Evolutionary conservation across 2,329 filamentous ascomycete species (phyloP).

Genomic region (Pestalotiopsis sp.): DNA sequence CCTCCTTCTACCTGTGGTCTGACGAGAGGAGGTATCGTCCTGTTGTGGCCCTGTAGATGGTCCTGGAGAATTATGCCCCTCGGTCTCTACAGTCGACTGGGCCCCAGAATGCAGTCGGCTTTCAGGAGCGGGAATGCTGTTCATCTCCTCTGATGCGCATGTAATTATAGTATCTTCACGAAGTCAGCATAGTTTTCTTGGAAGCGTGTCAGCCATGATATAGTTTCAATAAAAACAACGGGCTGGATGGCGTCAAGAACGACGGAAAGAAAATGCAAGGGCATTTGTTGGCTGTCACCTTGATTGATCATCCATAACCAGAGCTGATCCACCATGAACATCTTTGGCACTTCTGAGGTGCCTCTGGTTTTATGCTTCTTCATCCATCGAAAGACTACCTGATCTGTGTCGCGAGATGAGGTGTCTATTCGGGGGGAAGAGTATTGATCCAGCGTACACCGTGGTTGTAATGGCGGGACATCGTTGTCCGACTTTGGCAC

Average conservation of each 20-base stretch:
- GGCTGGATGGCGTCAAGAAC: not conserved
- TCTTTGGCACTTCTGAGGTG: not conserved
- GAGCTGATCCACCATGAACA: conserved; percentile 10
- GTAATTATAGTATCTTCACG: not conserved
- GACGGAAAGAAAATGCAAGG: not conserved
- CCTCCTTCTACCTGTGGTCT: not conserved
- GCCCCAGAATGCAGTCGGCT: not conserved
- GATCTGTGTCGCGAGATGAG: not conserved
- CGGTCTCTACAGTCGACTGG: not conserved
- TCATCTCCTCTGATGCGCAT: not conserved
- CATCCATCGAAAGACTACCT: not conserved
- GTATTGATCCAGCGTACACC: not conserved
- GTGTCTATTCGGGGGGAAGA: not conserved
- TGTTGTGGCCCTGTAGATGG: not conserved
- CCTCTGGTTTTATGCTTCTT: too few relatives aligned
- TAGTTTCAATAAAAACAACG: too few relatives aligned
- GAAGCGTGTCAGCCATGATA: too few relatives aligned
- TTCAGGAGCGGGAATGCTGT: not conserved
- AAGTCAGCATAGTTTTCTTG: not conserved
- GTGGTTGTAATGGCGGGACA: not conserved
- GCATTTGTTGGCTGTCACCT: not conserved
- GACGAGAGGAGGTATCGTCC: not conserved
- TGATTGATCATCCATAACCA: conserved; percentile 8
- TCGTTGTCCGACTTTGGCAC: not conserved
- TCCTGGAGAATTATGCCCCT: not conserved